Base-by-base conservation (phyloP, 257 asterid genomes). In the Cordia subcordata region DNA sequence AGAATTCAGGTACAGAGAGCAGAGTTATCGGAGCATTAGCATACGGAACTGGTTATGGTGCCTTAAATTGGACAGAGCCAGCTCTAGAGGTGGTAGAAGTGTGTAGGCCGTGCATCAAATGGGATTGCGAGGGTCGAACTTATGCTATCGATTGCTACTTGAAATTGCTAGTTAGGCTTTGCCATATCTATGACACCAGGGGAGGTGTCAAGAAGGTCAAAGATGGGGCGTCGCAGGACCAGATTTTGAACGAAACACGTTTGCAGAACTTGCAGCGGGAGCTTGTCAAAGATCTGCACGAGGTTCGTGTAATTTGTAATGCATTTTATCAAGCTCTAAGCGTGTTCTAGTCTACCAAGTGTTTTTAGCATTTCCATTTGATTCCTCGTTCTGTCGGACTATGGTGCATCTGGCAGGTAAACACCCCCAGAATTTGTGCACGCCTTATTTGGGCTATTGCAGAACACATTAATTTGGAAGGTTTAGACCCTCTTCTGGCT, bases 211-310 rank as follows among this genome's bases (percentile, higher is more conserved):
- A 88, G 78, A 74, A 89, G 72, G 94, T 88, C 59, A 88, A 83
- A 79, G 95, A 88, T 9, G 96, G 96, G 68, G 96, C 96, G 49
- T 88, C 95, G 65, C 96, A 88, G 60, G 95, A 85, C 70, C 96
- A 88, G 81, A 86, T 88, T 75, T 63, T 88, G 67, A 88, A 88
- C 64, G 96, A 88, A 81, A 88, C 95, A 5, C 80, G 95, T 54
- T 67, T 88, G 74, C 95, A 88, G 63, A 84, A 85, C 73, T 68
- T 88, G 87, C 96, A 88, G 71, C 80, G 87, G 13, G 89, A 78
- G 71, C 94, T 88, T 85, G 91, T 85, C 57, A 82, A 67, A 60
- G 88, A 84, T 72, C 85, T 88, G 42, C 90, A 70, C 0, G 94
- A 88, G 96, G 96, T 85, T 65, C 58, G 92, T 81, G 40, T 13